Evolutionary conservation across 805 yeast species (phyloP), one percentile per base, ranked within the genome.

Genomic region (Cyberlindnera euphorbiae): DNA sequence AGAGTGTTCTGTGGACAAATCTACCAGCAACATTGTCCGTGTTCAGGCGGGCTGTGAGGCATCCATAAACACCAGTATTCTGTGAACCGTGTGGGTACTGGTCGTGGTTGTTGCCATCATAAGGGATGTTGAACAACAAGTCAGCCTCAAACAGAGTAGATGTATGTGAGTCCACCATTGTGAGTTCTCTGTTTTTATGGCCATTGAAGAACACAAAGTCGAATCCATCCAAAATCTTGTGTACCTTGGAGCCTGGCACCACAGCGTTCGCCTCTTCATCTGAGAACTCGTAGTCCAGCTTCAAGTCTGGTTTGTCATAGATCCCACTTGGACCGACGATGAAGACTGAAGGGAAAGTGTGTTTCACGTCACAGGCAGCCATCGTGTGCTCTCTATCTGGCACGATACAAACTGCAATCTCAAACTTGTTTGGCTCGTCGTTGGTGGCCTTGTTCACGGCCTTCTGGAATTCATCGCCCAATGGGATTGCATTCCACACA

Each of bases 301-400:
- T 47, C 26, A 49, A 27, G 2, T 60, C 58, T 9, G 67, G 58
- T 13, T 65, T 65, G 26, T 58, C 58, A 10, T 49, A 45, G 28
- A 59, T 49, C 1, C 65, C 75, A 5, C 46, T 39, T 59, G 73
- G 67, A 6, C 79, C 84, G 41, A 80, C 66, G 18, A 80, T 55
- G 47, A 71, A 68, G 32, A 75, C 56, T 3, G 62, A 49, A 4
- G 85, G 83, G 52, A 61, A 68, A 36, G 59, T 55, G 14, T 64
- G 60, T 50, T 73, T 70, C 58, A 79, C 72, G 11, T 71, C 68
- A 17, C 56, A 50, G 10, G 79, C 73, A 3, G 81, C 83, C 74
- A 80, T 59, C 1, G 82, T 76, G 50, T 81, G 88, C 44, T 77
- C 82, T 22, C 45, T 50, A 49, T 81, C 84, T 2, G 87, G 86